These are phyloP conservation scores for Oryza glaberrima DNA, from an alignment of 176 grass and related monocot genomes.

Conservation along the genomic window DNA sequence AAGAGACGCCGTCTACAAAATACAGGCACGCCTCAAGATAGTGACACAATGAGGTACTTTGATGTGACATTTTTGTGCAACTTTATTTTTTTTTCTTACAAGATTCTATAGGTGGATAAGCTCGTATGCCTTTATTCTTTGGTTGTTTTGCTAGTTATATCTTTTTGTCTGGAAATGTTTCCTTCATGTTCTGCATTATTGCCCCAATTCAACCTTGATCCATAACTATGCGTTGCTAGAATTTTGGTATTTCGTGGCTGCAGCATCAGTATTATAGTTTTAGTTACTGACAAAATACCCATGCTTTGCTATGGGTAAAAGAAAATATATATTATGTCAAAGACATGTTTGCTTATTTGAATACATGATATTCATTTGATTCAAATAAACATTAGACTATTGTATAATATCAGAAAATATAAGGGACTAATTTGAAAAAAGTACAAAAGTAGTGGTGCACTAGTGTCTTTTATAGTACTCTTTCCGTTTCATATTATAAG, in stretches of 20 bases:
- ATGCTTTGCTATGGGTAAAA: no score
- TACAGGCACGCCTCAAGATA: slow-evolving; percentile 37
- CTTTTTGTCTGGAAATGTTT: not conserved
- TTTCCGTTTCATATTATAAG: no score
- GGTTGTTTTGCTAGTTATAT: slow-evolving; percentile 6
- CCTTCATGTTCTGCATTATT: slow-evolving; percentile 14
- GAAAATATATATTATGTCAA: no score
- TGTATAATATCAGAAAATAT: no score
- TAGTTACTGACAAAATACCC: not conserved
- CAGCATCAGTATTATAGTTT: not conserved
- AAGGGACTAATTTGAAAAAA: no score
- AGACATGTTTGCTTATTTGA: no score
- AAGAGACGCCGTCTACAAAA: slow-evolving; percentile 61
- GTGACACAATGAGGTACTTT: slow-evolving; percentile 61
- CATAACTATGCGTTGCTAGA: not conserved
- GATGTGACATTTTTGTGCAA: slow-evolving; percentile 20
- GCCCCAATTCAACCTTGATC: not conserved
- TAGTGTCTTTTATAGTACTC: no score
- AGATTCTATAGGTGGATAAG: slow-evolving; percentile 10
- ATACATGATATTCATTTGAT: no score
- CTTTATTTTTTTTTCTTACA: slow-evolving; percentile 33
- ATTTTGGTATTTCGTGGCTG: not conserved
- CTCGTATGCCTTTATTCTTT: not conserved
- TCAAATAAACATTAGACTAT: no score
- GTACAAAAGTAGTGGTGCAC: no score